Conservation (phyloP, 169 alveolate genomes). For the Cryptosporidium xiaoi region DNA sequence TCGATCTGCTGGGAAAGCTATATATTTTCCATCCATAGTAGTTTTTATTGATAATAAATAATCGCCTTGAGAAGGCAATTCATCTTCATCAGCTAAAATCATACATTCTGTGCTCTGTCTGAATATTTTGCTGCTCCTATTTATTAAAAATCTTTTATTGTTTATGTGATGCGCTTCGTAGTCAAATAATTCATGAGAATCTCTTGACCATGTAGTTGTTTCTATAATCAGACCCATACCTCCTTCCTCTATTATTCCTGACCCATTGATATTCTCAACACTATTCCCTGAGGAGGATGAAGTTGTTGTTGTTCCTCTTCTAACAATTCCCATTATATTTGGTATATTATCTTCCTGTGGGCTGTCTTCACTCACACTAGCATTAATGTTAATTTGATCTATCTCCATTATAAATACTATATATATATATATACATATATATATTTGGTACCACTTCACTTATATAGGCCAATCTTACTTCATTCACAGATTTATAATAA, state of each 20-base stretch:
- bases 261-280: conserved; percentile 29
- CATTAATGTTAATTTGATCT: conserved; percentile 2
- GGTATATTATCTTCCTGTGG: conserved; percentile 4
- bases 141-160: conserved; percentile 78
- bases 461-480: too few relatives aligned
- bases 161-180: conserved; percentile 91
- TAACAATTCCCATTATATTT: conserved; percentile 9
- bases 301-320: conserved; percentile 58
- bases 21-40: conserved; percentile 59
- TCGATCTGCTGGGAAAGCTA: conserved; percentile 74
- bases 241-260: background rate
- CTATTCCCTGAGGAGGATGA: conserved; percentile 72
- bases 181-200: conserved; percentile 94
- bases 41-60: conserved; percentile 59
- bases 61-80: conserved; percentile 66
- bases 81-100: conserved; percentile 67
- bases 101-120: conserved; percentile 63
- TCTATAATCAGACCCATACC: conserved; percentile 69
- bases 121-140: conserved; percentile 55
- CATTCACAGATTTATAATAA: too few relatives aligned
- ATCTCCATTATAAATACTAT: background rate
- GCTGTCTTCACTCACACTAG: background rate
- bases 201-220: conserved; percentile 94
- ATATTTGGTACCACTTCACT: too few relatives aligned
- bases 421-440: too few relatives aligned